These are phyloP conservation scores for Cutaneotrichosporon sp. DNA, from an alignment of 1,284 basidiomycete species.

Conservation along the genomic window DNA sequence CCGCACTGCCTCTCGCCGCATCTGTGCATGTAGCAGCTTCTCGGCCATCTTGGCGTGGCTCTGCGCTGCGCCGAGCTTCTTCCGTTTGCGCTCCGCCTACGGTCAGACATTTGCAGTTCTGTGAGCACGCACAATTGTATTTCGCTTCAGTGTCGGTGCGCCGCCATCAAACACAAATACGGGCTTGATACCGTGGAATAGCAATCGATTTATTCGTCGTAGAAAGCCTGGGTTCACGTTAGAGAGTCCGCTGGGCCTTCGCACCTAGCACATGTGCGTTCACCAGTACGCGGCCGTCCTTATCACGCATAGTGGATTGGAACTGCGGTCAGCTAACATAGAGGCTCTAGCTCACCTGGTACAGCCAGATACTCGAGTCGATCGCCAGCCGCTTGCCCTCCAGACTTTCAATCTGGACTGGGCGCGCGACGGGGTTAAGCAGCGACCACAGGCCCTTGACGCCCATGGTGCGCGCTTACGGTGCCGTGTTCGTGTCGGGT, in stretches of 20 bases:
- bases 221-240: conserved; percentile 56
- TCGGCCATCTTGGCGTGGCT: conserved; percentile 82
- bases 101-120: conserved; percentile 56
- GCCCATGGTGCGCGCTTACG: conserved; percentile 60
- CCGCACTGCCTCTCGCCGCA: conserved; percentile 82
- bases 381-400: conserved; percentile 89
- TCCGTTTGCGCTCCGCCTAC: conserved; percentile 75
- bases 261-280: conserved; percentile 90
- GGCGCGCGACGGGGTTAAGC: conserved; percentile 80
- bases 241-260: not conserved
- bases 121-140: conserved; percentile 74
- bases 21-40: conserved; percentile 84
- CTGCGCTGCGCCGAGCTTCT: conserved; percentile 78
- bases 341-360: conserved; percentile 48
- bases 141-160: conserved; percentile 77
- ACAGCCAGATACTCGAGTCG: conserved; percentile 99
- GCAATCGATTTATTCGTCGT: conserved; percentile 83
- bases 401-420: conserved; percentile 85
- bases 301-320: conserved; percentile 97
- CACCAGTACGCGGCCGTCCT: conserved; percentile 80
- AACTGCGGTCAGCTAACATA: conserved; percentile 57
- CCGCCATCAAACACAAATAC: conserved; percentile 98
- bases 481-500: not conserved
- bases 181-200: conserved; percentile 94
- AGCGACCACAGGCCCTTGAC: conserved; percentile 92